A percentile compares a stretch with the other conserved stretches of the same genome.
Conservation (phyloP, 768 basidiomycete genomes). For the Dioszegia crocea region DNA sequence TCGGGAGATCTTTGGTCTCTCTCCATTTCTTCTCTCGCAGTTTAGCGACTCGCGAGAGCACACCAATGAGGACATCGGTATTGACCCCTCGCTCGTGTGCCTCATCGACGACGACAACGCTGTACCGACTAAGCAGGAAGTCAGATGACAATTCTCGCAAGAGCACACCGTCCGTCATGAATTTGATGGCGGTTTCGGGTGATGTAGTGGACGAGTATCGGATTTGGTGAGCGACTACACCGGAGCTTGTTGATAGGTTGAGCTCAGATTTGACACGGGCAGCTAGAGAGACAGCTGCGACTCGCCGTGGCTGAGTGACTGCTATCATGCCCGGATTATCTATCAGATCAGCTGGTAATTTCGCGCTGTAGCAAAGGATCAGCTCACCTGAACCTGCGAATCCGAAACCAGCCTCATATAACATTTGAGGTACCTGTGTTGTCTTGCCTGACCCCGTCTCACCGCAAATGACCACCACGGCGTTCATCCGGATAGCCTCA, state of each 20-base stretch:
- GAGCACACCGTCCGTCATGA: constrained; percentile 98
- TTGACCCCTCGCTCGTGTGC: constrained; percentile 98
- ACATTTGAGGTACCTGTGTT: constrained; percentile 94
- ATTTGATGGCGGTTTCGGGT: constrained; percentile 86
- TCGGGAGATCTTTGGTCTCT: constrained; percentile 44
- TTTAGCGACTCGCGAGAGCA: constrained; percentile 87
- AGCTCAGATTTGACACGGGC: constrained; percentile 87
- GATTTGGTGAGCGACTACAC: constrained; percentile 90
- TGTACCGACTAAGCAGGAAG: constrained; percentile 89
- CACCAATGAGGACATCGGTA: constrained; percentile 94
- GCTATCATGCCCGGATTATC: constrained; percentile 98
- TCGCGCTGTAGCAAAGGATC: not conserved
- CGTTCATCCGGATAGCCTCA: constrained; percentile 80
- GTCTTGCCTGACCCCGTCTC: constrained; percentile 99
- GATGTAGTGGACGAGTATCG: constrained; percentile 94
- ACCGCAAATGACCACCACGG: constrained; percentile 80
- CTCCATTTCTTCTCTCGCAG: constrained; percentile 83
- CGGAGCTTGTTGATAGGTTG: constrained; percentile 63
- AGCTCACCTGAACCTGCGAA: constrained; percentile 68
- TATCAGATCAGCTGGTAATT: constrained; percentile 43
- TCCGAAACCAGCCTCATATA: constrained; percentile 96
- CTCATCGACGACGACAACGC: constrained; percentile 92
- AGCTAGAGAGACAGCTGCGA: constrained; percentile 96
- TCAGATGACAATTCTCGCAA: constrained; percentile 87
- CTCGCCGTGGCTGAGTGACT: constrained; percentile 92